phyloP scores from a whole-genome alignment of 2,329 filamentous ascomycete species.

The Phialophora verrucosa region DNA sequence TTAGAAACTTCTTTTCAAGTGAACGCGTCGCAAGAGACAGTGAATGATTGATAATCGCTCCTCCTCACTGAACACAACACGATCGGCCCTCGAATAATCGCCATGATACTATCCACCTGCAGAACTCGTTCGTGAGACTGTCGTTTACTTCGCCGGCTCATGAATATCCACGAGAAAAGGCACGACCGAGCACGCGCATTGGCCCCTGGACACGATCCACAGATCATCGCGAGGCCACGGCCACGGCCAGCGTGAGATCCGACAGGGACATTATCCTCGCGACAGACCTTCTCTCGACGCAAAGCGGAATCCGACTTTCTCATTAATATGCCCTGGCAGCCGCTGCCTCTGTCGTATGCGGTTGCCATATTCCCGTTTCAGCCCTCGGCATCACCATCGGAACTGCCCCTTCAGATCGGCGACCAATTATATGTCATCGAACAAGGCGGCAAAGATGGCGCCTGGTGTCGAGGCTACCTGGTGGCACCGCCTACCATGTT shows the following conservation, averaged over 20 bases:
- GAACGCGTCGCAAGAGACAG: constrained; percentile 15
- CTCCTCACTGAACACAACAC: not conserved
- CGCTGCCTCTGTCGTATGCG: constrained; percentile 96
- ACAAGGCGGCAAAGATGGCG: constrained; percentile 80
- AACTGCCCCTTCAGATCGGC: constrained; percentile 94
- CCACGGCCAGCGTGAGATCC: constrained; percentile 26
- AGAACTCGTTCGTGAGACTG: not conserved
- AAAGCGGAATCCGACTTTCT: constrained; percentile 15
- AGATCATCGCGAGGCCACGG: constrained; percentile 24
- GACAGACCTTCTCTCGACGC: constrained; percentile 9
- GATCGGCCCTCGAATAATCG: not conserved
- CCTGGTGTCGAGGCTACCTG: constrained; percentile 95
- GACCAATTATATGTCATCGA: constrained; percentile 99
- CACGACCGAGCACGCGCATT: constrained; percentile 17
- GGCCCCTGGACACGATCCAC: constrained; percentile 34
- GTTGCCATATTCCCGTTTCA: constrained; percentile 94
- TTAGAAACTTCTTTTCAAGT: constrained; percentile 4
- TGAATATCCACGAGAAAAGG: constrained; percentile 25
- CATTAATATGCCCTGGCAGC: constrained; percentile 86
- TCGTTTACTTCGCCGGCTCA: constrained; percentile 13
- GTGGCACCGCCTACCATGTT: constrained; percentile 92
- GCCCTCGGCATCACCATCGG: constrained; percentile 76
- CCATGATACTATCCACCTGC: not conserved
- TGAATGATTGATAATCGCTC: not conserved
- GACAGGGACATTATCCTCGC: constrained; percentile 9